Evolutionary conservation across 257 asterid species (phyloP).

Genomic region (Plectranthus barbatus): DNA sequence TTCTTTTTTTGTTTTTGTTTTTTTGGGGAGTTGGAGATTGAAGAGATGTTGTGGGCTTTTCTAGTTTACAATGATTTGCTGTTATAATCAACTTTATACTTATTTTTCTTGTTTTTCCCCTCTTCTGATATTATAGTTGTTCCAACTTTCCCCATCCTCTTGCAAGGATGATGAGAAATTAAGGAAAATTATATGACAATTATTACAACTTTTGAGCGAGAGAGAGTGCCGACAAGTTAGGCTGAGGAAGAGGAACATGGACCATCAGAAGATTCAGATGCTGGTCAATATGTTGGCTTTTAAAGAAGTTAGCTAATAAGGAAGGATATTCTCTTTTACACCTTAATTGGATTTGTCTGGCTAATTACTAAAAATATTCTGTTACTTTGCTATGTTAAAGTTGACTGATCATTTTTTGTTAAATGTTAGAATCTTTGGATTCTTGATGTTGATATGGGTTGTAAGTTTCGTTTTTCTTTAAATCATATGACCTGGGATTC

Average conservation of each 20-base stretch:
- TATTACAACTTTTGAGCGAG: not conserved
- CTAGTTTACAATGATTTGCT: not conserved
- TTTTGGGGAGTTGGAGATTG: not conserved
- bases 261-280: no score
- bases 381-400: not conserved
- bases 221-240: no score
- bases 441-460: not conserved
- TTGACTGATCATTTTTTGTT: not conserved
- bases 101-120: not conserved
- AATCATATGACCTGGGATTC: not conserved
- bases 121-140: not conserved
- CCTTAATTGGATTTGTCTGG: not conserved
- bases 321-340: not conserved
- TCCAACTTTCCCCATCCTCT: not conserved
- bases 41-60: not conserved
- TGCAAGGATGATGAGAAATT: not conserved
- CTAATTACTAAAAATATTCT: constrained; percentile 2
- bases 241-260: no score
- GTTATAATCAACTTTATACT: not conserved
- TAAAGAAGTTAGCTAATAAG: not conserved
- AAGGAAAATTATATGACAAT: not conserved
- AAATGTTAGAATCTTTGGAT: no score
- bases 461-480: no score
- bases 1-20: not conserved
- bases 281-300: no score